These are phyloP conservation scores for Zalaria obscura DNA, from an alignment of 2,329 filamentous ascomycete species.

Conservation along the genomic window DNA sequence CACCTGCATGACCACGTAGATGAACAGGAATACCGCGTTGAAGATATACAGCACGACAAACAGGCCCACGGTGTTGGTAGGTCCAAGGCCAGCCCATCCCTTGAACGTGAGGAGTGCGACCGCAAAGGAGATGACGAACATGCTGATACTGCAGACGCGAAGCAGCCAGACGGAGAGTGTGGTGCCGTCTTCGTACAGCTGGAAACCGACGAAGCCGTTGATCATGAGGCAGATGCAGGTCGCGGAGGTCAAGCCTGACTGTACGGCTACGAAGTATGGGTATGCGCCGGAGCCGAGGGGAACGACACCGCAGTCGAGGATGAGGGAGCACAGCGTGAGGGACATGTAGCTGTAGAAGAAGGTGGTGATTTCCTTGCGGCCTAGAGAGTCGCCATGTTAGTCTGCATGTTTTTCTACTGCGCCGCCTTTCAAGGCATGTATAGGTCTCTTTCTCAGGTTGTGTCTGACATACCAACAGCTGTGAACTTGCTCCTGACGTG, in stretches of 20 bases:
- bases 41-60: conserved; percentile 88
- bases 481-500: conserved; percentile 97
- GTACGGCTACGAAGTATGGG: conserved; percentile 81
- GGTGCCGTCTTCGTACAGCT: conserved; percentile 95
- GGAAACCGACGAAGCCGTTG: conserved; percentile 97
- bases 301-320: conserved; percentile 85
- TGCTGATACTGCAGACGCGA: conserved; percentile 59
- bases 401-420: too few relatives aligned
- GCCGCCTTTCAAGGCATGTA: too few relatives aligned
- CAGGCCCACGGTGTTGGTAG: conserved; percentile 73
- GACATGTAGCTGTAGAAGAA: conserved; percentile 98
- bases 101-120: conserved; percentile 89
- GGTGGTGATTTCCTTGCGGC: conserved; percentile 58
- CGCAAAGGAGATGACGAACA: conserved; percentile 77
- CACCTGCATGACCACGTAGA: conserved; percentile 80
- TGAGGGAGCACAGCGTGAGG: conserved; percentile 73
- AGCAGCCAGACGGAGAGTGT: conserved; percentile 87
- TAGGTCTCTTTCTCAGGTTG: background rate
- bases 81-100: conserved; percentile 71
- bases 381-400: conserved; percentile 19
- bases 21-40: conserved; percentile 70
- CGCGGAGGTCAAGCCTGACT: conserved; percentile 73
- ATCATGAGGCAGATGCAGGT: conserved; percentile 81
- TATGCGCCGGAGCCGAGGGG: conserved; percentile 69
- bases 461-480: conserved; percentile 60